Conservation (phyloP, 805 yeast genomes). For the Saitoella complicata region DNA sequence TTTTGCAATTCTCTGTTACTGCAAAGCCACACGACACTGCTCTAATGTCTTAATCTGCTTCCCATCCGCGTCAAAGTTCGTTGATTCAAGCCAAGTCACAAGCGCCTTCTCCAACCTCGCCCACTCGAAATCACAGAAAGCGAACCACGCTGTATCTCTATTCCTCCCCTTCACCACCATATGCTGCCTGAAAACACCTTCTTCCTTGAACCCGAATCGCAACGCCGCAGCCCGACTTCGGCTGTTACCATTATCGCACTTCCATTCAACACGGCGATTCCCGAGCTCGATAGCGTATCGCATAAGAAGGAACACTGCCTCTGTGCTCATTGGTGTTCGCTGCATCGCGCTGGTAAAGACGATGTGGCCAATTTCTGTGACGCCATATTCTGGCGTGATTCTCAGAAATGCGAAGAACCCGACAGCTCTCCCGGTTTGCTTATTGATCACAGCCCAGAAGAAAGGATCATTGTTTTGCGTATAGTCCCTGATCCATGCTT, state of each 20-base stretch:
- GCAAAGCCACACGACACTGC: too few species aligned
- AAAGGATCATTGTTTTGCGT: conserved; percentile 5
- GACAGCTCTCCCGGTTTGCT: conserved; percentile 13
- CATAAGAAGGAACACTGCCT: conserved; percentile 20
- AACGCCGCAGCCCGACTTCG: conserved; percentile 21
- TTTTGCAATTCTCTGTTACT: too few species aligned
- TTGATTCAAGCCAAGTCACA: conserved; percentile 16
- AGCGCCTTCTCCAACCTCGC: conserved; percentile 14
- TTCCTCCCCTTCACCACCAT: conserved; percentile 18
- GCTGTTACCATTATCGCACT: conserved; percentile 20
- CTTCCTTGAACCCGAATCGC: conserved; percentile 21
- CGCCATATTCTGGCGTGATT: background rate
- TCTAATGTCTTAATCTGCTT: conserved; percentile 15
- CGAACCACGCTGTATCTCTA: conserved; percentile 22
- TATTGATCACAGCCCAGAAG: conserved; percentile 16
- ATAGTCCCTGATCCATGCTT: too few species aligned
- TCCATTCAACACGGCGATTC: conserved; percentile 23
- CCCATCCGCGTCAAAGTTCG: conserved; percentile 16
- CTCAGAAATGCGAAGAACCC: conserved; percentile 18
- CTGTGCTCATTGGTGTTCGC: conserved; percentile 20
- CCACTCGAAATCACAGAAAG: conserved; percentile 22
- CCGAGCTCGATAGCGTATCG: conserved; percentile 19
- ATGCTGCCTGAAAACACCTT: conserved; percentile 21
- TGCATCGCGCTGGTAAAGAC: conserved; percentile 14
- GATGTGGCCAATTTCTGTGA: conserved; percentile 16